Base-by-base conservation (phyloP, 768 basidiomycete genomes). In the Boletus subcaerulescens region DNA sequence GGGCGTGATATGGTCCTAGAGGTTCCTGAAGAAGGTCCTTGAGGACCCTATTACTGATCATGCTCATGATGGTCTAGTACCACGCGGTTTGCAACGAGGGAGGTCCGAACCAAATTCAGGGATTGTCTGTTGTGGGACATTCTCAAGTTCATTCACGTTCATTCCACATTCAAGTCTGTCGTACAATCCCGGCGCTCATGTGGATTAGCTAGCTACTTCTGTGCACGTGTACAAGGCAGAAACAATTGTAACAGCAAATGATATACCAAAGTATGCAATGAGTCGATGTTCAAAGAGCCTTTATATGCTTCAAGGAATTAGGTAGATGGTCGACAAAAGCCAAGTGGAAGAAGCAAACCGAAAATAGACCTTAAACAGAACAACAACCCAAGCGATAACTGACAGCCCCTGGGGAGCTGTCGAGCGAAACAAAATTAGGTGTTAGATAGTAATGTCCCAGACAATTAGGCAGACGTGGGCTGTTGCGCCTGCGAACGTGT, bases 401-500 rank as follows among this genome's bases (percentile, higher is more conserved):
- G 53, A 64, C 56, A 54, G 39, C 57, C 32, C 12, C 55, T 48
- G 42, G 45, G 32, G 13, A 22, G 42, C 35, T 46, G 35, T 41
- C 20, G 43, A 48, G 42, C 38, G 42, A 52, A 46, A 47, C 26
- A 29, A 29, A 40, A 54, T 60, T 46, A 47, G 10, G 47, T 10
- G 33, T 31, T 39, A 59, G 53, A 63, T 60, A 67, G 61, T 56
- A 52, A 57, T 58, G 58, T 64, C 52, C 46, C 42, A 53, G 45
- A 50, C 14, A 29, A 49, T 60, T 65, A 77, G 48, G 73, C 69
- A 48, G 74, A 60, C 55, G 74, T 69, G 41, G 75, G 65, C 45
- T 75, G 67, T 58, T 70, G 69, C 55, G 71, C 70, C 55, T 72
- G 70, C 53, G 84, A 84, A 57, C 86, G 80, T 54, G 82, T 84